Conservation (phyloP, 495 filamentous ascomycete species). For the Chaetomium fimeti region DNA sequence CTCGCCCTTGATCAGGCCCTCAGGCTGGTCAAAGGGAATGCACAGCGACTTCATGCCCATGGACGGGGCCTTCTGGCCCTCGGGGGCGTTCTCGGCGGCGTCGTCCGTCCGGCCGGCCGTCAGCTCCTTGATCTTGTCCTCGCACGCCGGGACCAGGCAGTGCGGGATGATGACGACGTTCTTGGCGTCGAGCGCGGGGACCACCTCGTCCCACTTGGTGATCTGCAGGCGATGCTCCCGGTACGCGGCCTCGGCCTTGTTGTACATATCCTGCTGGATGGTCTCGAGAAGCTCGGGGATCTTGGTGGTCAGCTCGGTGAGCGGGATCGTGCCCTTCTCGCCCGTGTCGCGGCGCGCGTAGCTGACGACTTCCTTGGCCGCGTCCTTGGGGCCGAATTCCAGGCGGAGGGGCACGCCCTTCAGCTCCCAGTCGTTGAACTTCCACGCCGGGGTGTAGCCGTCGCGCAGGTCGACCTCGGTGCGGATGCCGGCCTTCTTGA, state of each 20-base stretch:
- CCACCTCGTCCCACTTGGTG: constrained; percentile 85
- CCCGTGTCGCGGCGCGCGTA: constrained; percentile 86
- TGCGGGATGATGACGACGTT: constrained; percentile 86
- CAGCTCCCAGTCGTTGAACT: constrained; percentile 97
- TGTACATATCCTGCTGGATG: constrained; percentile 85
- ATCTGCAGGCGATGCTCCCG: constrained; percentile 73
- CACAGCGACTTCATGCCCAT: constrained; percentile 98
- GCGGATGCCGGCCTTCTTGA: constrained; percentile 67
- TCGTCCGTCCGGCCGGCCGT: constrained; percentile 71
- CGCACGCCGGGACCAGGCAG: constrained; percentile 77
- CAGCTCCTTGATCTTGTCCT: constrained; percentile 90
- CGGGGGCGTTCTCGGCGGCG: constrained; percentile 58
- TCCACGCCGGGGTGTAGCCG: constrained; percentile 88
- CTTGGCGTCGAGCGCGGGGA: constrained; percentile 83
- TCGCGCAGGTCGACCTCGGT: constrained; percentile 75
- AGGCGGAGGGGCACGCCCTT: constrained; percentile 90
- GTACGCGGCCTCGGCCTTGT: constrained; percentile 74
- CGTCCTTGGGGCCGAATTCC: constrained; percentile 93
- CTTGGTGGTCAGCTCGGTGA: constrained; percentile 65
- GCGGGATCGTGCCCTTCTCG: constrained; percentile 69
- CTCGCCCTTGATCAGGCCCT: constrained; percentile 70
- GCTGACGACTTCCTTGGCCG: constrained; percentile 75
- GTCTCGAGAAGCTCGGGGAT: constrained; percentile 79
- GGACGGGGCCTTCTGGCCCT: constrained; percentile 76
- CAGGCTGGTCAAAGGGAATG: constrained; percentile 95